These are phyloP conservation scores for Ceriops zippeliana DNA, from an alignment of 345 rosid genomes.

Conservation along the genomic window DNA sequence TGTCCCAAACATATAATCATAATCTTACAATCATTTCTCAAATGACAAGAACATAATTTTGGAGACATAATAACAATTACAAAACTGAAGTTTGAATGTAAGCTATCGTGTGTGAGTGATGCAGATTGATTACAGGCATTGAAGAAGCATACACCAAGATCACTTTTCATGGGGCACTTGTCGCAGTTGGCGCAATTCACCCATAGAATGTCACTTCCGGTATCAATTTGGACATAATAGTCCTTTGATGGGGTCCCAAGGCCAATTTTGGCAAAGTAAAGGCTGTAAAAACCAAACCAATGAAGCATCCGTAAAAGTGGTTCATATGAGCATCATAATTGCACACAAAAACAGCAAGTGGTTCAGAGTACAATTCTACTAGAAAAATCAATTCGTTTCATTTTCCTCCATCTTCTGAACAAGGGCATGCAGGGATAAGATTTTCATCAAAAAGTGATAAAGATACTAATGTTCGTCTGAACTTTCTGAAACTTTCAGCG, in stretches of 20 bases:
- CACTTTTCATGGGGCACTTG: slow-evolving; percentile 67
- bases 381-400: too few relatives aligned
- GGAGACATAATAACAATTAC: not conserved
- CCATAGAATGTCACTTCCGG: slow-evolving; percentile 94
- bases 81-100: not conserved
- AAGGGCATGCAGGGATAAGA: too few relatives aligned
- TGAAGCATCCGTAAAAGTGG: not conserved
- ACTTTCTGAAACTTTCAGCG: too few relatives aligned
- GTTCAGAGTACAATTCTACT: too few relatives aligned
- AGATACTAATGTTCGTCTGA: too few relatives aligned
- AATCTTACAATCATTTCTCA: not conserved
- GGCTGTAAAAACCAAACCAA: slow-evolving; percentile 39
- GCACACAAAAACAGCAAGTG: too few relatives aligned
- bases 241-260: slow-evolving; percentile 74
- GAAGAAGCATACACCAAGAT: slow-evolving; percentile 59
- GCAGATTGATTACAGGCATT: not conserved
- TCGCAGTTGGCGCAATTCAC: slow-evolving; percentile 65
- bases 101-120: too few relatives aligned
- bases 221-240: slow-evolving; percentile 81
- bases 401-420: too few relatives aligned
- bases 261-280: slow-evolving; percentile 67
- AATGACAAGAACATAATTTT: not conserved
- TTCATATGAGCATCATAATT: too few relatives aligned
- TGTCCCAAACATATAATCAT: slow-evolving; percentile 24
- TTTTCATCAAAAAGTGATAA: too few relatives aligned